Conservation (phyloP, 2,329 filamentous ascomycete species). For the Pseudogymnoascus sp. region DNA sequence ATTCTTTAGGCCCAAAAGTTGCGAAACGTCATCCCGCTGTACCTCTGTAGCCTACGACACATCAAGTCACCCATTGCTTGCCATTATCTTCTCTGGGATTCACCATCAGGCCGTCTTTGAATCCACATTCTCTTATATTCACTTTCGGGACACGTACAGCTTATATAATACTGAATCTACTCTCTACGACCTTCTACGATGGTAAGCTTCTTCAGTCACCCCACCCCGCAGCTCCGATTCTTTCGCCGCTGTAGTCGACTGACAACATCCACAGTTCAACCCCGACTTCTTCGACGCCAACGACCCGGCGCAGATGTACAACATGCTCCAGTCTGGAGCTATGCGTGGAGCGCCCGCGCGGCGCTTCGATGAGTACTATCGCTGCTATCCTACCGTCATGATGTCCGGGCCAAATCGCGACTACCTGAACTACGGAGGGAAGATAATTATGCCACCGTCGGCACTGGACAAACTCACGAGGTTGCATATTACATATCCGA, state of each 20-base stretch:
- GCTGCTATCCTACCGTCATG: constrained; percentile 94
- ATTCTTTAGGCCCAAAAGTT: not conserved
- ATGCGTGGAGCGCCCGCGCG: constrained; percentile 42
- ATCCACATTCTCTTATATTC: not conserved
- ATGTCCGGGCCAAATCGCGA: constrained; percentile 82
- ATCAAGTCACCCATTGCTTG: not conserved
- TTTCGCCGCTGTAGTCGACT: constrained; percentile 14
- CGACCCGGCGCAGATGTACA: constrained; percentile 29
- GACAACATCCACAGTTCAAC: constrained; percentile 21
- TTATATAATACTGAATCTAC: not conserved
- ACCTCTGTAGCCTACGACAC: constrained; percentile 4
- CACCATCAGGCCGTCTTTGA: not conserved
- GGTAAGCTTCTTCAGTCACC: not conserved
- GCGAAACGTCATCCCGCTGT: constrained; percentile 8
- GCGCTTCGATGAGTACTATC: constrained; percentile 97
- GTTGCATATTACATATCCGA: constrained; percentile 92
- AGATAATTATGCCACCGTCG: constrained; percentile 94
- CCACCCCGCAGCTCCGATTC: not conserved
- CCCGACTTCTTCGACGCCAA: constrained; percentile 27
- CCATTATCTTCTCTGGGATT: constrained; percentile 1
- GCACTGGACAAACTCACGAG: constrained; percentile 94
- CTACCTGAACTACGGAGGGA: constrained; percentile 91
- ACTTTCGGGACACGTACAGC: not conserved
- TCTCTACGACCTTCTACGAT: not conserved
- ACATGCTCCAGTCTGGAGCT: constrained; percentile 25